Conservation (phyloP, 352 stramenopile species). For the Detonula confervacea region DNA sequence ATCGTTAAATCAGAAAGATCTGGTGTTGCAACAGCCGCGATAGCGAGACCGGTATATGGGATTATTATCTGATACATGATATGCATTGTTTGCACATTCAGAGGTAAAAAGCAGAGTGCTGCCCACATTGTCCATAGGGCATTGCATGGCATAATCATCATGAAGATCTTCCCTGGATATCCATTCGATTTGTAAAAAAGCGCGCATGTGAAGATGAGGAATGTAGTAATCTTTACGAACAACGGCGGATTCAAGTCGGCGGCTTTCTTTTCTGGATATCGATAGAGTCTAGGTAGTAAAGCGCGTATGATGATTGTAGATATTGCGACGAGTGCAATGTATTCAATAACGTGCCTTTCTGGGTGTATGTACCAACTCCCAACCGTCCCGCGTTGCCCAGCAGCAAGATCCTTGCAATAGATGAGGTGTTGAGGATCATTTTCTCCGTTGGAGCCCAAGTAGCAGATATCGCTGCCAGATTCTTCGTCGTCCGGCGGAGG, state of each 20-base stretch:
- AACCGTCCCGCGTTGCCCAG: constrained; percentile 52
- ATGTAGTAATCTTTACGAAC: constrained; percentile 50
- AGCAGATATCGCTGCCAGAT: constrained; percentile 56
- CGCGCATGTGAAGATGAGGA: constrained; percentile 37
- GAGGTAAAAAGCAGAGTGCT: constrained; percentile 37
- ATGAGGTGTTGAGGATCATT: constrained; percentile 24
- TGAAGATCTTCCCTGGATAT: constrained; percentile 55
- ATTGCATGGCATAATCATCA: constrained; percentile 64
- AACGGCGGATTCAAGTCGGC: constrained; percentile 33
- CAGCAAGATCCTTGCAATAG: constrained; percentile 53
- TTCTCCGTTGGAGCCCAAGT: constrained; percentile 48
- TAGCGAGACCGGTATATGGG: constrained; percentile 46
- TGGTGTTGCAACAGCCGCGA: constrained; percentile 52
- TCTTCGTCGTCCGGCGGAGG: constrained; percentile 45
- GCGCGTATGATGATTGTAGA: constrained; percentile 27
- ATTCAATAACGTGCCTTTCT: constrained; percentile 57
- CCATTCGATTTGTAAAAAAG: constrained; percentile 59
- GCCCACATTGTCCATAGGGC: constrained; percentile 58
- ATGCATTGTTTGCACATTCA: constrained; percentile 44
- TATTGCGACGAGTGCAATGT: constrained; percentile 39
- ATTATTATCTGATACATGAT: constrained; percentile 55
- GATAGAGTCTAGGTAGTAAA: constrained; percentile 28
- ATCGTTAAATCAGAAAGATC: constrained; percentile 61
- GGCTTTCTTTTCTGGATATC: constrained; percentile 37
- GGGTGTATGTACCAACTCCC: constrained; percentile 56